Evolutionary conservation across 306 rosid genomes (phyloP).

Genomic region (Medicago truncatula): MtrunA17r5.0-ANR NC_053048.1:1190001-1190500

Average conservation of each 20-base stretch:
- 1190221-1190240: slow-evolving; percentile 6
- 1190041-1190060: slow-evolving; percentile 64
- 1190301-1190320: slow-evolving; percentile 88
- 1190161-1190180: slow-evolving; percentile 58
- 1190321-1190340: slow-evolving; percentile 55
- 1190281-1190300: slow-evolving; percentile 88
- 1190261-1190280: slow-evolving; percentile 34
- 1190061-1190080: background rate
- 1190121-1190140: slow-evolving; percentile 57
- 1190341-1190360: slow-evolving; percentile 55
- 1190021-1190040: slow-evolving; percentile 82
- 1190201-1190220: slow-evolving; percentile 52
- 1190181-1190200: slow-evolving; percentile 66
- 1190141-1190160: slow-evolving; percentile 79
- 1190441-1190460: background rate
- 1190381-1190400: slow-evolving; percentile 55
- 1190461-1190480: background rate
- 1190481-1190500: slow-evolving; percentile 5
- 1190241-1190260: slow-evolving; percentile 11
- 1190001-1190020: slow-evolving; percentile 90
- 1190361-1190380: slow-evolving; percentile 50
- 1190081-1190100: slow-evolving; percentile 2
- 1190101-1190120: background rate
- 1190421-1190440: slow-evolving; percentile 63
- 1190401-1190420: slow-evolving; percentile 83